Conservation (phyloP, 1,139 yeast species). For the Blastobotrys proliferans region DNA sequence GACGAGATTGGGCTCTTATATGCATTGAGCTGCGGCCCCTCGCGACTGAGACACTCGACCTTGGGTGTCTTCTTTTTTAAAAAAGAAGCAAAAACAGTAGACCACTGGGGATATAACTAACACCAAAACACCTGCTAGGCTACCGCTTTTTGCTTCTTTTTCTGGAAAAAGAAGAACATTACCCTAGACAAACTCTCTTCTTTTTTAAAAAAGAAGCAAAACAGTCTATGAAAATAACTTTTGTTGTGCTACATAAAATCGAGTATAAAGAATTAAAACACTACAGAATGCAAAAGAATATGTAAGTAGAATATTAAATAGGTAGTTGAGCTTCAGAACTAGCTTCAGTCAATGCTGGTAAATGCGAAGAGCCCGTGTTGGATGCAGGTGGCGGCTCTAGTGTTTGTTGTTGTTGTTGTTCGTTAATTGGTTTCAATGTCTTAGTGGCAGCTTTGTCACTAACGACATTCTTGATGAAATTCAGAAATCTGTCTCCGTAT, state of each 20-base stretch:
- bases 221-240: too few species aligned
- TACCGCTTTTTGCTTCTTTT: not conserved
- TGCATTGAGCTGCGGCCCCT: too few species aligned
- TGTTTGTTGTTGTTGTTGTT: not conserved
- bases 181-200: not conserved
- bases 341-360: constrained; percentile 22
- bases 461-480: constrained; percentile 51
- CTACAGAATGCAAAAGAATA: not conserved
- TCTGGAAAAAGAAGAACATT: not conserved
- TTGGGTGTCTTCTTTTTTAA: too few species aligned
- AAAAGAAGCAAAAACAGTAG: too few species aligned
- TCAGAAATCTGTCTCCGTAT: constrained; percentile 81
- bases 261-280: not conserved
- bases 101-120: too few species aligned
- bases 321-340: constrained; percentile 14
- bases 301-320: not conserved
- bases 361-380: constrained; percentile 13
- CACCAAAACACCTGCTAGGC: too few species aligned
- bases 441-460: not conserved
- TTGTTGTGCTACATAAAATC: too few species aligned
- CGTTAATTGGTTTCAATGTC: not conserved
- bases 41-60: too few species aligned
- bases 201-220: not conserved
- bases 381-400: not conserved
- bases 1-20: not conserved